Base-by-base conservation (phyloP, 495 filamentous ascomycete species). In the Penicillium taxi region DNA sequence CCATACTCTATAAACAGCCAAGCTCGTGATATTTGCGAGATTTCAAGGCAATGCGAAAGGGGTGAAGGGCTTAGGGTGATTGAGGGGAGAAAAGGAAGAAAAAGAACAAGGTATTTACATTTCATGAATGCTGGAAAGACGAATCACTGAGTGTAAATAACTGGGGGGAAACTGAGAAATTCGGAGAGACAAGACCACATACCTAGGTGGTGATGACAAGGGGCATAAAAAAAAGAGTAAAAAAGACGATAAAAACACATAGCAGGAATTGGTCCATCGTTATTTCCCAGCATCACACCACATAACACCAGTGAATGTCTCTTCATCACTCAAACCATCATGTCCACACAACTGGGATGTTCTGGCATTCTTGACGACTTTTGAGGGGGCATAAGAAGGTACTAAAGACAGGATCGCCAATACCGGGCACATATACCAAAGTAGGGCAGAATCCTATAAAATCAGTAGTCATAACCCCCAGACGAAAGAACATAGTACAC, bases 1-100 rank as follows among this genome's bases (percentile, higher is more conserved):
- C 47, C 50, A 53, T 59, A 52, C 47, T 58, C 58, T 62, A 62
- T 62, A 55, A 39, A 61, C 51, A 61, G 32, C 48, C 46, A 53
- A 48, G 42, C 47, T 53, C 45, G 41, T 49, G 46, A 42, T 54
- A 52, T 61, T 56, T 58, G 50, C 39, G 45, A 48, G 48, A 32
- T 46, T 52, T 39, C 36, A 40, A 34, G 34, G 38, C 39, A 52
- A 52, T 56, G 49, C 41, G 47, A 46, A 26, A 34, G 44, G 32
- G 35, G 26, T 9, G 26, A 36, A 28, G 45, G 37, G 29, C 20
- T 21, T 42, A 42, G 22, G 30, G 35, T 26, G 28, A 18, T 37
- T 26, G 41, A 21, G 27, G 20, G 28, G 41, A 21, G 27, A 27
- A 25, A 9, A 38, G 39, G 41, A 25, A 35, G 30, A 15, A 17